Conservation (phyloP, 2,329 filamentous ascomycete genomes). For the Penicillium sp. region DNA sequence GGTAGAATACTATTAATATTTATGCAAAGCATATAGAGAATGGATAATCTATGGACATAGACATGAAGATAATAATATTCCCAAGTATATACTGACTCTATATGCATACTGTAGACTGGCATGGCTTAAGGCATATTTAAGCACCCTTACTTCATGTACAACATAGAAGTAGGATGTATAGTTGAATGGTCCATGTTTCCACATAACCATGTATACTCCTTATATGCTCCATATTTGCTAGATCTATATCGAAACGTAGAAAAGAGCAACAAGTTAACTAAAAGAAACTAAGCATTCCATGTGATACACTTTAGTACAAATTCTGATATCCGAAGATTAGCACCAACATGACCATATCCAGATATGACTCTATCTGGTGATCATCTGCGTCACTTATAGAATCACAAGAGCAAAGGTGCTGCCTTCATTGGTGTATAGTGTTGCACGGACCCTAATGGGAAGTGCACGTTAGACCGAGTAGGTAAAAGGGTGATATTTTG, state of each 20-base stretch:
- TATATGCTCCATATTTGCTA: neutral
- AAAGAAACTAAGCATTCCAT: neutral
- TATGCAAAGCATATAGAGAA: neutral
- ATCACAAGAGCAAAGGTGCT: constrained; percentile 11
- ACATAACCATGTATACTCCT: neutral
- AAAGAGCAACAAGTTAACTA: neutral
- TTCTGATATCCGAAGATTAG: neutral
- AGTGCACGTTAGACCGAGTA: neutral
- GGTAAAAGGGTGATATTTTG: neutral
- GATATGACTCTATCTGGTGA: constrained; percentile 12
- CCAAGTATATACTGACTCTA: neutral
- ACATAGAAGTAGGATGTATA: neutral
- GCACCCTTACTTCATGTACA: neutral
- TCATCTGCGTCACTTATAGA: constrained; percentile 15
- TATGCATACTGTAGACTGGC: neutral
- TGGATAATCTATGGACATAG: neutral
- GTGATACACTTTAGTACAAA: neutral
- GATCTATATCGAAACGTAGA: neutral
- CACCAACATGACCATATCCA: neutral
- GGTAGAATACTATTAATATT: neutral
- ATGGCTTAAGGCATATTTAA: neutral
- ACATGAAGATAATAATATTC: neutral
- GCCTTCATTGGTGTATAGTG: constrained; percentile 10
- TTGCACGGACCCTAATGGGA: constrained; percentile 11
- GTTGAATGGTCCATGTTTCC: neutral